These are phyloP conservation scores for Populus euphratica DNA, from an alignment of 345 rosid species.

Conservation along the genomic window DNA sequence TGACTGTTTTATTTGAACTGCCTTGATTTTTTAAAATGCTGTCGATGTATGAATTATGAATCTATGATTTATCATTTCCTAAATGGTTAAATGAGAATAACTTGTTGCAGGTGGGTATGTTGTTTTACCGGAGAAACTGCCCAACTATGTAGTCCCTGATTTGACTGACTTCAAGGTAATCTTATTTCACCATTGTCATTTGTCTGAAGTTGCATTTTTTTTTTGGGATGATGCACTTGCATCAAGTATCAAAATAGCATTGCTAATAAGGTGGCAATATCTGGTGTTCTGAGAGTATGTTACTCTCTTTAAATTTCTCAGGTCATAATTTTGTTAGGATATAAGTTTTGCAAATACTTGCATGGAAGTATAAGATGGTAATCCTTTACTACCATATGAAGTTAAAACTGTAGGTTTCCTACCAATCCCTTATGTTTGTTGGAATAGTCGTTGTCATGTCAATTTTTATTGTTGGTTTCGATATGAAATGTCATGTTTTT, in stretches of 20 bases:
- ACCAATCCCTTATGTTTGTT: too few species aligned
- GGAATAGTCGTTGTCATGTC: background rate
- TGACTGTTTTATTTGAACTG: too few species aligned
- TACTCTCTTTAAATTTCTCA: too few species aligned
- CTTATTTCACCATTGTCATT: background rate
- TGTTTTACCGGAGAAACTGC: conserved; percentile 70
- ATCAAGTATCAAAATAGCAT: background rate
- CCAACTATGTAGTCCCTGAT: conserved; percentile 76
- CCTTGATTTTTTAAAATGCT: background rate
- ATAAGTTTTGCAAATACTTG: too few species aligned
- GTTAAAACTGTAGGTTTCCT: too few species aligned
- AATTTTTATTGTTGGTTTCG: background rate
- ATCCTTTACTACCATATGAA: too few species aligned
- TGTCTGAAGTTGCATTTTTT: background rate
- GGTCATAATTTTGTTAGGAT: too few species aligned
- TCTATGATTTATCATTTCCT: background rate
- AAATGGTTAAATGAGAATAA: background rate
- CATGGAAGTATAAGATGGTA: too few species aligned
- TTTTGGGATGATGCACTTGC: background rate
- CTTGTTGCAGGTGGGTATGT: conserved; percentile 67
- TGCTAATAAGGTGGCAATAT: background rate
- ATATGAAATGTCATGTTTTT: background rate
- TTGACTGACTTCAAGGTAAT: conserved; percentile 75
- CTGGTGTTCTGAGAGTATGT: background rate
- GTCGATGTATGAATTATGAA: background rate